Percentiles rank a stretch among this genome's conserved stretches.
Evolutionary conservation across 2,329 filamentous ascomycete genomes (phyloP).

Genomic region (Curvularia verruculosa): DNA sequence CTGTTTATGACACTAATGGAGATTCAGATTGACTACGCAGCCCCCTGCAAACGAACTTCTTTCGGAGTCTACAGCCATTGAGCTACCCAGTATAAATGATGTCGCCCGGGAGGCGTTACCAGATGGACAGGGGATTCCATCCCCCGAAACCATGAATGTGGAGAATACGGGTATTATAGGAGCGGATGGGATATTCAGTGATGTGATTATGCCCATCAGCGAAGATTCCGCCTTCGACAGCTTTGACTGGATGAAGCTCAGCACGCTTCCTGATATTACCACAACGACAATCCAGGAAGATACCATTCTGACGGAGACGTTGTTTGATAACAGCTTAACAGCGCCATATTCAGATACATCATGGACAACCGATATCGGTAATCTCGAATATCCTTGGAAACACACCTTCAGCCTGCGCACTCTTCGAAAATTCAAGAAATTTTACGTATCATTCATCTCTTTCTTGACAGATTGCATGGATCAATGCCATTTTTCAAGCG

Average conservation of each 20-base stretch:
- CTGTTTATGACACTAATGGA: not conserved
- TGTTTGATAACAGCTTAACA: not conserved
- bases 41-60: not conserved
- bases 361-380: not conserved
- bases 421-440: not conserved
- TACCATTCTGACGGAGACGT: not conserved
- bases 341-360: not conserved
- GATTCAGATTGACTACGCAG: not conserved
- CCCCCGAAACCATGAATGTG: not conserved
- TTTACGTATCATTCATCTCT: not conserved
- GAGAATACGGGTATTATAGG: not conserved
- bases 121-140: not conserved
- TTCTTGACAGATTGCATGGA: not conserved
- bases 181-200: not conserved
- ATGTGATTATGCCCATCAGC: not conserved
- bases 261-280: not conserved
- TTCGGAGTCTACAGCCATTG: not conserved
- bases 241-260: not conserved
- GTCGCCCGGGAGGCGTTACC: not conserved
- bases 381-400: not conserved
- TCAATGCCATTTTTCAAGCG: not conserved
- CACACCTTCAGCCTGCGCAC: not conserved
- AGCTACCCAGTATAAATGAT: not conserved
- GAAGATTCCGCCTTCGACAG: not conserved
- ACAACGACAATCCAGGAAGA: not conserved